phyloP scores from a whole-genome alignment of 331 rosid species.

The Cydonia oblonga region DNA sequence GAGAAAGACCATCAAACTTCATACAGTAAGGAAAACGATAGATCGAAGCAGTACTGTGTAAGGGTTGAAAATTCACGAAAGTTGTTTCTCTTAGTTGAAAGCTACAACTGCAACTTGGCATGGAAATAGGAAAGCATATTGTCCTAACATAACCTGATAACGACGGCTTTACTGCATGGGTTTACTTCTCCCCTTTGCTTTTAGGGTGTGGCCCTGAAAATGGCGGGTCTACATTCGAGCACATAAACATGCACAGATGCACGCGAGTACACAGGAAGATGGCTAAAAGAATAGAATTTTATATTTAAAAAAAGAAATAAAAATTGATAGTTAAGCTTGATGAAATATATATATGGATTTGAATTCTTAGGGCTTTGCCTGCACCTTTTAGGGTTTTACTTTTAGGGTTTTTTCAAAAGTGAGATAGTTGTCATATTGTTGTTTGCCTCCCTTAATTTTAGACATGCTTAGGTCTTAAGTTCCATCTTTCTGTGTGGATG shows the following conservation, averaged over 20 bases:
- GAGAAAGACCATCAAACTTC: background rate
- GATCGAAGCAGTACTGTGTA: background rate
- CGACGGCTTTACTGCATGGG: background rate
- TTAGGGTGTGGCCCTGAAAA: background rate
- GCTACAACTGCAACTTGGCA: conserved; percentile 7
- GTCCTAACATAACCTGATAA: background rate
- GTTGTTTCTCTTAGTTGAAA: background rate
- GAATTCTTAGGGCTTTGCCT: background rate
- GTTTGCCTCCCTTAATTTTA: conserved; percentile 15
- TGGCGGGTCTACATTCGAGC: background rate
- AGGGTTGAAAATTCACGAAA: background rate
- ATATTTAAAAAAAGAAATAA: background rate
- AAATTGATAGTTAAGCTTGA: background rate
- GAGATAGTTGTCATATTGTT: conserved; percentile 16
- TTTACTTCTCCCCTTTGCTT: background rate
- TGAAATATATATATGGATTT: background rate
- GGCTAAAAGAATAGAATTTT: background rate
- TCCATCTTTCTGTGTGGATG: conserved; percentile 1
- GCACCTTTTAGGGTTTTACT: background rate
- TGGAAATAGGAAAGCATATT: background rate
- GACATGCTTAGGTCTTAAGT: conserved; percentile 9
- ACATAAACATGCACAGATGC: background rate
- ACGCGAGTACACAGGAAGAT: background rate
- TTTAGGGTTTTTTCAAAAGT: background rate
- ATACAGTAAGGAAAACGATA: background rate